These are phyloP conservation scores for Polyplosphaeria fusca DNA, from an alignment of 495 filamentous ascomycete species.

Conservation along the genomic window DNA sequence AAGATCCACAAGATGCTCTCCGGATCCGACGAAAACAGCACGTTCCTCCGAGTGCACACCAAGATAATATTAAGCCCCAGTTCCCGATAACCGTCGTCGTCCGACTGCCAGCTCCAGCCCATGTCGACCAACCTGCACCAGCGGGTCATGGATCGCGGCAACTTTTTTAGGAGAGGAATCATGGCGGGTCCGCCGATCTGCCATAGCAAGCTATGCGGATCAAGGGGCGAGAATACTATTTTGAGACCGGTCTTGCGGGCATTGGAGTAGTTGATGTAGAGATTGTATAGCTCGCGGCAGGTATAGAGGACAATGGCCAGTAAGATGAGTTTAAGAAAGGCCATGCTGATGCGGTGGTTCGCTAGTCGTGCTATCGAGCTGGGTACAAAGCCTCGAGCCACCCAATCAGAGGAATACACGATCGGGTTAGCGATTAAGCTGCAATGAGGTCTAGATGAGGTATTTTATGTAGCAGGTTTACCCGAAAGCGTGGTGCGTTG, in stretches of 20 bases:
- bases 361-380: not conserved
- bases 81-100: not conserved
- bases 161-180: not conserved
- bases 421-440: too few relatives aligned
- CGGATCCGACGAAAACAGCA: not conserved
- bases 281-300: not conserved
- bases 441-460: too few relatives aligned
- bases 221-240: slow-evolving; percentile 4
- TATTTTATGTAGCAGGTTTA: too few relatives aligned
- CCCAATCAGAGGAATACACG: too few relatives aligned
- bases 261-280: slow-evolving; percentile 10
- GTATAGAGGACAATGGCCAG: not conserved
- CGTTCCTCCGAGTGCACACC: not conserved
- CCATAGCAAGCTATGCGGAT: slow-evolving; percentile 5
- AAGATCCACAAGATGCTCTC: slow-evolving; percentile 1
- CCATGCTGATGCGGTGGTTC: not conserved
- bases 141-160: not conserved
- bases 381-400: too few relatives aligned
- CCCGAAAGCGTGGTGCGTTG: too few relatives aligned
- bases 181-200: not conserved
- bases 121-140: not conserved
- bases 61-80: slow-evolving; percentile 4
- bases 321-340: not conserved
- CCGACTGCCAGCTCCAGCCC: not conserved
- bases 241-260: slow-evolving; percentile 5